Base-by-base conservation (phyloP, 1,139 yeast genomes). In the Saccharomyces hybrid region DNA sequence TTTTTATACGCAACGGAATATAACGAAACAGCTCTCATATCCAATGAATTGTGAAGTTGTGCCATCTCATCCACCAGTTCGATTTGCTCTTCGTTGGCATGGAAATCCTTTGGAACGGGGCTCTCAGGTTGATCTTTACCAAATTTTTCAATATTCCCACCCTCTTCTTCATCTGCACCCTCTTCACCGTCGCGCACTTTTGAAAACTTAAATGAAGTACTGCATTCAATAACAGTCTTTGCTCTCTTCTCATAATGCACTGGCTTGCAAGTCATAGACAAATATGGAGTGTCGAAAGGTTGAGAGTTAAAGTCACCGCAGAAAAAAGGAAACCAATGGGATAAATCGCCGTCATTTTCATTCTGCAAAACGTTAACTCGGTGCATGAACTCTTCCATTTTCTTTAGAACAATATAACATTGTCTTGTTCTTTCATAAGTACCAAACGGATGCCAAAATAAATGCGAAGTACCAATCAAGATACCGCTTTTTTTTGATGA, bases 361-460 rank as follows among this genome's bases (percentile, higher is more conserved):
- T 65, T 63, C 76, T 66, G 11, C 69, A 62, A 46, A 19, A 65
- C 60, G 47, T 69, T 63, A 54, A 84, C 75, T 23, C 81, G 72
- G n/a, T 74, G 70, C 29, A 68, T 44, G 60, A 88, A 84, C 58
- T 81, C 84, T 52, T 75, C 70, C 58, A 82, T 77, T 61, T 82
- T 80, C 41, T 77, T 72, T 57, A 88, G 66, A 3, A 86, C 75
- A 44, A 88, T 68, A 58, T 83, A 87, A 7, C 88, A 79, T 66
- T 90, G 98, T 62, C 97, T 77, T 0, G 96, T 84, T 66, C 98
- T 77, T 66, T 89, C 97, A 66, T 77, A 88, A 0, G 96, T 87
- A 0, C 97, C 97, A 70, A 83, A 84, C 3, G 98, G 97, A 69
- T 89, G 97, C 98, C 98, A 90, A 64, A 86, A 90, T 58, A 89